Evolutionary conservation across 768 basidiomycete species (phyloP), one percentile per base, ranked within the genome.

Genomic region (Dictyophora rubrovolvata): DNA sequence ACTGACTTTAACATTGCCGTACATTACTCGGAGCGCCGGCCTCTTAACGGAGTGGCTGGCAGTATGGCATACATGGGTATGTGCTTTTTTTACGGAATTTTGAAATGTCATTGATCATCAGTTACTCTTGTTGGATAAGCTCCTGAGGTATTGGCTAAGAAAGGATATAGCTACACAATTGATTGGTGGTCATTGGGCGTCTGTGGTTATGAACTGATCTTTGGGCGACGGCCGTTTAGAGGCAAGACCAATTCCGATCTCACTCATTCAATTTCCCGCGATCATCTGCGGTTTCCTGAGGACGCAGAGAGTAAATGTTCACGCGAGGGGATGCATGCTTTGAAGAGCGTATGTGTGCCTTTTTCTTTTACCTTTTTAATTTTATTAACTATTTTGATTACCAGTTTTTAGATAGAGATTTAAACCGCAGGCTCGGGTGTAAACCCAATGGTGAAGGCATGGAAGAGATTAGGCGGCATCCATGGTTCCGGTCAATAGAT

Each of bases 1-100:
- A 98, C 88, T 0, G 95, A 99, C 70, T 96, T 99, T 73, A 99
- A 99, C 70, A 99, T 99, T 60, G 95, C 95, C 16, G 93, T 98
- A 7, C 95, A 99, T 71, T 98, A 89, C 68, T 84, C 86, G 5
- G 93, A 96, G 59, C 80, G 89, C 58, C 81, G 87, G 60, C 73
- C 93, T 35, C 71, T 88, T 22, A 93, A 89, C 12, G 93, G 93
- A 21, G 89, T 99, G 0, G 95, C 95, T 21, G 95, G 95, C 9
- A 95, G 92, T 54, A 95, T 98, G 94, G 95, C 95, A 2, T 99
- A 99, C 70, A 99, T 99, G 95, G 94, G 83, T 86, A 67, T 56
- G 79, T 70, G 48, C 22, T 33, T 48, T 4, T 62, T 28, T 7
- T 28, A 2, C 28, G 28, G 28, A 28, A 7, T 28, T 28, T 28